A percentile compares a stretch with the other conserved stretches of the same genome.
Conservation (phyloP, 352 stramenopile genomes). For the Phytophthora sp. region DNA sequence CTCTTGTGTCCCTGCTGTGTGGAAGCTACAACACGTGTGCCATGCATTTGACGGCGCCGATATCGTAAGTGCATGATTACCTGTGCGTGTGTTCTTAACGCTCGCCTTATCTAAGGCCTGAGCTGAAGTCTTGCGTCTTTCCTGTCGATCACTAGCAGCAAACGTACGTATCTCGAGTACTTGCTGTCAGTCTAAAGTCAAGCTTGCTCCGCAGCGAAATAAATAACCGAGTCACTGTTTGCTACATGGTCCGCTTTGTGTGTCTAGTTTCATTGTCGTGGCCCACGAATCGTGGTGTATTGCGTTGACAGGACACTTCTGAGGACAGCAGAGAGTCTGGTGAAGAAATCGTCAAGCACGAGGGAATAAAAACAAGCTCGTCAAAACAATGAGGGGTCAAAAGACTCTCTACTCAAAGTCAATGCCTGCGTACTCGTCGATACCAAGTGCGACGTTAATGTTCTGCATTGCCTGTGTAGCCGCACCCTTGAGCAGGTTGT, state of each 20-base stretch:
- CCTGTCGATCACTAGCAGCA: background rate
- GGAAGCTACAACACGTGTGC: too few relatives aligned
- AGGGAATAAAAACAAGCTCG: slow-evolving; percentile 4
- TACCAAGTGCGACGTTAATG: slow-evolving; percentile 93
- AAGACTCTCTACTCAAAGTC: slow-evolving; percentile 35
- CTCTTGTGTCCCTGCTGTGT: slow-evolving; percentile 9
- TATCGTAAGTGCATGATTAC: background rate
- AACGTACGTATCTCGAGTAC: slow-evolving; percentile 1
- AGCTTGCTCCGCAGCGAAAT: slow-evolving; percentile 2
- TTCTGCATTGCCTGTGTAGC: slow-evolving; percentile 94
- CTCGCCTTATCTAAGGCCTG: background rate
- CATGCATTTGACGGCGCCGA: too few relatives aligned
- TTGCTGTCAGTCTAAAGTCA: slow-evolving; percentile 3
- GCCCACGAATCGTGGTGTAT: too few relatives aligned
- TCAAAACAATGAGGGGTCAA: slow-evolving; percentile 14
- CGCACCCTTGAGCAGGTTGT: slow-evolving; percentile 95
- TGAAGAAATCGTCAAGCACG: background rate
- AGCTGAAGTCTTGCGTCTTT: background rate
- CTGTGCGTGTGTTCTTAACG: background rate
- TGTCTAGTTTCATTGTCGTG: slow-evolving; percentile 11
- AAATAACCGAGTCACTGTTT: slow-evolving; percentile 4
- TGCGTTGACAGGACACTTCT: too few relatives aligned
- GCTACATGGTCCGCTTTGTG: background rate
- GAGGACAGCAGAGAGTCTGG: background rate
- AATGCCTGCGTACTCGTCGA: slow-evolving; percentile 88